A percentile compares a stretch with the other conserved stretches of the same genome.
phyloP scores from a whole-genome alignment of 2,329 filamentous ascomycete genomes.

The Sporothrix brunneoviolacea region DNA sequence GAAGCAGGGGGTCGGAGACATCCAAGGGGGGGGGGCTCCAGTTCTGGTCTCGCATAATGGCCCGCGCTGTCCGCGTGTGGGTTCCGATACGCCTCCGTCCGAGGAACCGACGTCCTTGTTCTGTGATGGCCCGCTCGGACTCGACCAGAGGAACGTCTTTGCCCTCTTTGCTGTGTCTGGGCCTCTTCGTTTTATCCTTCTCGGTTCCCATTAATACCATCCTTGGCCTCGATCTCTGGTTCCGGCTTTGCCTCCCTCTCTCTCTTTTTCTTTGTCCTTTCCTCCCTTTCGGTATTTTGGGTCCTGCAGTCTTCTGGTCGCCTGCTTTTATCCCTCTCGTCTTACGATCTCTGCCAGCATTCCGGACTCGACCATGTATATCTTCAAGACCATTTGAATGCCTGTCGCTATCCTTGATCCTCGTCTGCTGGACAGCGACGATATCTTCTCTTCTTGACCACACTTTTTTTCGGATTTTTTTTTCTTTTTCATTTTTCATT shows the following conservation, averaged over 20 bases:
- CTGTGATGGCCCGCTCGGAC: no score
- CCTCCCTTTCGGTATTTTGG: background rate
- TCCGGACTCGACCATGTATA: no score
- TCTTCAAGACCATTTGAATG: no score
- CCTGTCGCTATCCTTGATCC: background rate
- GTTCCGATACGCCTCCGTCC: no score
- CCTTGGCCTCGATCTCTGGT: background rate
- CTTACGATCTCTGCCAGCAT: background rate
- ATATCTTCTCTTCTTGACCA: constrained; percentile 9
- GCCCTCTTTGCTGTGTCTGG: background rate
- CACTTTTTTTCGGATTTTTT: background rate
- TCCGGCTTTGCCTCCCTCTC: background rate
- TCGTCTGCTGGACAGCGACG: constrained; percentile 25
- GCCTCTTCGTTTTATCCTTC: background rate
- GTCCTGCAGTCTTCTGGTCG: no score
- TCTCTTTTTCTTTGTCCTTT: background rate
- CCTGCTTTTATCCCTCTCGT: no score
- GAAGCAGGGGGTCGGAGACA: background rate
- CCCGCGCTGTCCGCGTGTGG: no score
- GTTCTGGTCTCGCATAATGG: no score
- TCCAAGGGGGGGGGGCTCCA: no score
- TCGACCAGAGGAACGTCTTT: no score
- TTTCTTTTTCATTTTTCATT: background rate
- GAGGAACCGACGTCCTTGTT: no score
- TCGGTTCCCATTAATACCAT: background rate